Evolutionary conservation across 768 basidiomycete genomes (phyloP).

Genomic region (Russula sp.): DNA sequence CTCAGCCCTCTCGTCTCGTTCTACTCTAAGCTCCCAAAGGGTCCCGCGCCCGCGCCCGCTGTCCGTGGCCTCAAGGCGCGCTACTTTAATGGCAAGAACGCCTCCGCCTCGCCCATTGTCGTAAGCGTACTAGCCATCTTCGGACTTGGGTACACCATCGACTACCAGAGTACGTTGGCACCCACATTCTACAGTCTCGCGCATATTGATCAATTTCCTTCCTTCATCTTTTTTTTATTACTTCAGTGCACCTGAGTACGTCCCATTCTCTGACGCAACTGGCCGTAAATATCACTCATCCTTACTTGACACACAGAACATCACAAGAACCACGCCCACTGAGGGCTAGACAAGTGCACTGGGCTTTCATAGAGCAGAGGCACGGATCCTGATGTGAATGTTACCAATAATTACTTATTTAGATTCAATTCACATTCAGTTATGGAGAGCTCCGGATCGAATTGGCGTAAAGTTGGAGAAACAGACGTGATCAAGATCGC

Average conservation of each 20-base stretch:
- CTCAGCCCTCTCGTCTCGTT: constrained; percentile 86
- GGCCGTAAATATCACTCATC: constrained; percentile 26
- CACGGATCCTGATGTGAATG: not conserved
- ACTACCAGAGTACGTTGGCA: constrained; percentile 75
- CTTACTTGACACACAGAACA: constrained; percentile 49
- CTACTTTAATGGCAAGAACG: constrained; percentile 83
- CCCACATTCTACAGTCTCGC: not conserved
- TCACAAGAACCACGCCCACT: constrained; percentile 90
- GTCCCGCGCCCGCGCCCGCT: constrained; percentile 54
- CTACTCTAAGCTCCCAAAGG: constrained; percentile 96
- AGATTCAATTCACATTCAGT: constrained; percentile 6
- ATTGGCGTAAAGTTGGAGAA: too few relatives aligned
- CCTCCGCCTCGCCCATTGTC: constrained; percentile 63
- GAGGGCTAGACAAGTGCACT: constrained; percentile 22
- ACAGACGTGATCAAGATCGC: too few relatives aligned
- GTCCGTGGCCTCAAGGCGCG: constrained; percentile 68
- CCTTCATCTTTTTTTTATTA: not conserved
- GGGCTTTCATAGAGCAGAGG: constrained; percentile 7
- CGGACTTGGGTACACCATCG: constrained; percentile 76
- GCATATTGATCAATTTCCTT: not conserved
- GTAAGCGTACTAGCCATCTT: constrained; percentile 61
- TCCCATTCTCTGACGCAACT: constrained; percentile 22
- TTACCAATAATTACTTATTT: constrained; percentile 1
- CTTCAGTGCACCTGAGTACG: constrained; percentile 80
- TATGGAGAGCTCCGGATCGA: too few relatives aligned